Evolutionary conservation across 352 stramenopile species (phyloP), one percentile per base, ranked within the genome.

Genomic region (Phytopythium helicoides): DNA sequence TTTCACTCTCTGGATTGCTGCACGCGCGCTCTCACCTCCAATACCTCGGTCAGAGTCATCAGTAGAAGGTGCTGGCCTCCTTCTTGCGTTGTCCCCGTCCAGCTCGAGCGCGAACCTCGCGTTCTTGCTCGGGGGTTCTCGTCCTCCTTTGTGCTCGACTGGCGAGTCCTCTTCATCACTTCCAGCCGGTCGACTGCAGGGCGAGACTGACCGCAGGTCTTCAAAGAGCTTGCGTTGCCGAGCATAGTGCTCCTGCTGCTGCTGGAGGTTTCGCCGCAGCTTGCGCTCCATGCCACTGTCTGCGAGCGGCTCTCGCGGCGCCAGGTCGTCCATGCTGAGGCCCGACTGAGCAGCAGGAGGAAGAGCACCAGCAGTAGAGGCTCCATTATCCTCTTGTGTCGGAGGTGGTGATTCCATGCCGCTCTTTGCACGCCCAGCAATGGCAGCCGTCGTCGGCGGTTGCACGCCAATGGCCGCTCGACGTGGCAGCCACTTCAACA

Each of bases 211-310:
- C 10, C 61, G 62, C n/a, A 89, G 64, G n/a, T 75, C 71, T 33
- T 82, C 75, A 19, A 89, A 81, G 8, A 89, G 63, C 41, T 71
- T 55, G 6, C 77, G 69, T 41, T 89, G 78, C 10, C 73, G 61
- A 11, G 68, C 78, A 47, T 86, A 86, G 39, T 87, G 74, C 26
- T 71, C 70, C 36, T 86, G 73, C 56, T 87, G 73, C 51, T 83
- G 66, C 52, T 70, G 66, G 2, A 87, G 50, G 28, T 83, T 86
- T 21, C 56, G 58, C 56, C 85, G 71, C 36, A 87, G 60, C 56
- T 68, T 71, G 10, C 51, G 47, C 45, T 89, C 76, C 45, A 89
- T 66, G 31, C 62, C 38, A 26, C 45, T 61, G 38, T 7, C 51
- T 50, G 15, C 38, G 47, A 10, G 54, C 48, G 16, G 58, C 46